Evolutionary conservation across 2,329 filamentous ascomycete genomes (phyloP).

Genomic region (Huntiella abstrusa): DNA sequence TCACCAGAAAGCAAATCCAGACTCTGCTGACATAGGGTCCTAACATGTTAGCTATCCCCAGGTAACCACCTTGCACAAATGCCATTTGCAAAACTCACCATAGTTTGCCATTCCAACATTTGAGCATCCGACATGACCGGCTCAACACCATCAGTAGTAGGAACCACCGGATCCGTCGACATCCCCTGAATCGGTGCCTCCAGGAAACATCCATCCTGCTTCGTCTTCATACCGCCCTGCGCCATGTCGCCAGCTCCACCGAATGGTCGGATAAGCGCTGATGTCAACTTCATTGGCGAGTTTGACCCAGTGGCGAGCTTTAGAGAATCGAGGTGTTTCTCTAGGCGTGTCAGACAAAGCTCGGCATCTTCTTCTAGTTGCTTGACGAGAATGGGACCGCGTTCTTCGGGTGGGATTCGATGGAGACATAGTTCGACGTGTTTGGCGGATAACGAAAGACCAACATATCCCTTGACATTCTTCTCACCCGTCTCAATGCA

Average conservation of each 20-base stretch:
- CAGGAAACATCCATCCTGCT: neutral
- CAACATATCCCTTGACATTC: conserved; percentile 33
- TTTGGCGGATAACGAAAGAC: conserved; percentile 21
- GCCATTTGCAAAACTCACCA: neutral
- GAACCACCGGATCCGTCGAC: too few species aligned
- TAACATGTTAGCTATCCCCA: neutral
- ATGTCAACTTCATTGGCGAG: neutral
- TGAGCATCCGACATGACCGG: neutral
- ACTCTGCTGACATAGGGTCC: neutral
- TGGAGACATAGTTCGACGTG: conserved; percentile 25
- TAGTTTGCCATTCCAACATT: conserved; percentile 8
- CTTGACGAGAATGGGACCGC: conserved; percentile 19
- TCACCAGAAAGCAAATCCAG: conserved; percentile 2
- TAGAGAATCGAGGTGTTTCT: conserved; percentile 12
- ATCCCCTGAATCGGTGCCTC: too few species aligned
- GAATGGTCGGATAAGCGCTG: neutral
- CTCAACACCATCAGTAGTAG: too few species aligned
- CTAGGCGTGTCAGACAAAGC: conserved; percentile 19
- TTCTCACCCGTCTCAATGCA: conserved; percentile 31
- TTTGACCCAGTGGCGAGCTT: neutral
- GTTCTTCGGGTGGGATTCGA: conserved; percentile 19
- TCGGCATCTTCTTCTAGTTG: conserved; percentile 21
- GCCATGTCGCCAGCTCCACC: neutral
- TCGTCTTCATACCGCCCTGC: neutral
- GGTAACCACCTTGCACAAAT: neutral